Conservation (phyloP, 2,329 filamentous ascomycete genomes). For the Thielaviopsis cerberus region DNA sequence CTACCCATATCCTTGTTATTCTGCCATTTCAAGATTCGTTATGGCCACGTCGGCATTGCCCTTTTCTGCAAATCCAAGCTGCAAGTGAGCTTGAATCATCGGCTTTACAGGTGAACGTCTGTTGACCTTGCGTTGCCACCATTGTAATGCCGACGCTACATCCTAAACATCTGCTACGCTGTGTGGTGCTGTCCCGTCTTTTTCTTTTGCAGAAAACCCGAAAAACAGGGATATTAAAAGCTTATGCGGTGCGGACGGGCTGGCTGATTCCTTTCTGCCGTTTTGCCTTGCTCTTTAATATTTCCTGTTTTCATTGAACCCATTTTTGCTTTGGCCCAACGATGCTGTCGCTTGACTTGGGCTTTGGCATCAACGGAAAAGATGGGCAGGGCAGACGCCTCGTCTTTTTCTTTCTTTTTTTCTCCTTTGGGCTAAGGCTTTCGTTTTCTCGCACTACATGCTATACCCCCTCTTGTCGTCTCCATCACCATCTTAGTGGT, state of each 20-base stretch:
- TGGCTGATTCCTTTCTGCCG: background rate
- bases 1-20: background rate
- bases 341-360: background rate
- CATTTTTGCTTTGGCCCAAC: background rate
- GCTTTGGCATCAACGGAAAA: too few relatives aligned
- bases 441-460: background rate
- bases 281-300: background rate
- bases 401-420: background rate
- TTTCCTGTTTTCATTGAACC: background rate
- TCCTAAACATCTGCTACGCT: background rate
- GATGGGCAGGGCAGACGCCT: too few relatives aligned
- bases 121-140: too few relatives aligned
- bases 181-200: background rate
- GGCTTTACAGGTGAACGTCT: too few relatives aligned
- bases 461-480: background rate
- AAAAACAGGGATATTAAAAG: background rate
- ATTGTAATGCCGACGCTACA: too few relatives aligned
- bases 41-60: too few relatives aligned
- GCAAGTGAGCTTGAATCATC: too few relatives aligned
- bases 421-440: background rate
- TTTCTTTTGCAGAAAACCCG: background rate
- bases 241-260: background rate
- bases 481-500: background rate
- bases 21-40: background rate
- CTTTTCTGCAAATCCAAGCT: too few relatives aligned